Evolutionary conservation across 768 basidiomycete genomes (phyloP), one percentile per base, ranked within the genome.

Genomic region (Phlebiopsis gigantea): DNA sequence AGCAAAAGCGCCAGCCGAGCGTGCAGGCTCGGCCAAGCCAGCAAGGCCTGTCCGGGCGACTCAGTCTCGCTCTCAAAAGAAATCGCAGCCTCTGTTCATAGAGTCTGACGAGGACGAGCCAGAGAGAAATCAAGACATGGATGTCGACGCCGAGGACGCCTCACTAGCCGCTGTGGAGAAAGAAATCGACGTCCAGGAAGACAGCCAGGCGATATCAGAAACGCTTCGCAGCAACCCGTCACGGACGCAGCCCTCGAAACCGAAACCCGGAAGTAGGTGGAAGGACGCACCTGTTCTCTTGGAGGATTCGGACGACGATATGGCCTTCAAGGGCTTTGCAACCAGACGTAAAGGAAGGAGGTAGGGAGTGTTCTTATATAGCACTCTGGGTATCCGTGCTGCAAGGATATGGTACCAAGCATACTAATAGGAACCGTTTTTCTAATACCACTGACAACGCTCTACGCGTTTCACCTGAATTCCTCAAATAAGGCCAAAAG

Each of bases 251-350:
- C 29, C 34, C 42, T 72, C 10, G 73, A 65, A 59, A 58, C 59
- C 10, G 63, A 62, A 39, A 44, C 60, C 21, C 21, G 30, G 46
- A 12, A 48, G 60, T 65, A 10, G 57, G 60, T 41, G 71, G 60
- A 49, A 50, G 57, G 47, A 74, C 69, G 67, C 74, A 46, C 59
- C 67, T 15, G 65, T 68, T 1, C 71, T 83, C 31, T 71, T 77
- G 3, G 85, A 88, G 63, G 86, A 87, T 66, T 87, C 84, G 9
- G 88, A 88, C 63, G 83, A 88, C 56, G 87, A 77, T 5, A 79
- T 77, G 26, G 80, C 82, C n/a, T 89, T 89, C 72, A 80, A 79
- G 61, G 86, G 86, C 5, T 86, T 86, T 61, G 69, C 72, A 63
- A 15, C 45, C 62, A 55, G 24, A 30, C 25, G 52, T 17, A 48